Evolutionary conservation across 1,139 yeast species (phyloP).

Genomic region (Blastobotrys ciferrii): DNA sequence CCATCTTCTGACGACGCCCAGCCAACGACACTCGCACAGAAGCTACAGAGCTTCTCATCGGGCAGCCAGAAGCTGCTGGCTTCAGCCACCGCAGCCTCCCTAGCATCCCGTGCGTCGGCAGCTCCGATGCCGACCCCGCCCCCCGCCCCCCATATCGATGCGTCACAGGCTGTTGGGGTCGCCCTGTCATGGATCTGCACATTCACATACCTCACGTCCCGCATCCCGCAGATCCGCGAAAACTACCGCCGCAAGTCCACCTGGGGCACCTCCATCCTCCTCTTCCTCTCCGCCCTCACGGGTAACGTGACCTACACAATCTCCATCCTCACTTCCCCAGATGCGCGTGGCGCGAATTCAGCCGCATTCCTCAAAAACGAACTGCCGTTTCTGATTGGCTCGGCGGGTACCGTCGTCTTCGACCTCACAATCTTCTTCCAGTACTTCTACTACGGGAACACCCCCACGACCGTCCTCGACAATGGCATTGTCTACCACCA

Average conservation of each 20-base stretch:
- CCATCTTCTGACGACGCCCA: background rate
- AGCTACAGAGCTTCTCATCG: background rate
- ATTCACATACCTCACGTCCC: slow-evolving; percentile 65
- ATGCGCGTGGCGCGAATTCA: slow-evolving; percentile 40
- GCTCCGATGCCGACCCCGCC: slow-evolving; percentile 1
- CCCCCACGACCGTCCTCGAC: slow-evolving; percentile 15
- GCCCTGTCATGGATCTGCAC: slow-evolving; percentile 83
- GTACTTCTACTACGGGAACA: slow-evolving; percentile 37
- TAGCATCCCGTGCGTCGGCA: slow-evolving; percentile 17
- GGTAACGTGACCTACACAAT: slow-evolving; percentile 82
- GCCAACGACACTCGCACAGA: background rate
- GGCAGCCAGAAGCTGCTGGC: slow-evolving; percentile 22
- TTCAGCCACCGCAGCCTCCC: slow-evolving; percentile 27
- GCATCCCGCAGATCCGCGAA: slow-evolving; percentile 81
- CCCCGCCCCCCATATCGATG: background rate
- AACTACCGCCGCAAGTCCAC: slow-evolving; percentile 77
- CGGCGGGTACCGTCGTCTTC: slow-evolving; percentile 80
- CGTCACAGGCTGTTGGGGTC: slow-evolving; percentile 43
- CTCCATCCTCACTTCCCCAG: slow-evolving; percentile 56
- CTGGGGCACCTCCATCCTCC: slow-evolving; percentile 74
- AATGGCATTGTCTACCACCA: background rate
- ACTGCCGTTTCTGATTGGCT: slow-evolving; percentile 73
- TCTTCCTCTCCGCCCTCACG: slow-evolving; percentile 72
- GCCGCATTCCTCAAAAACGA: slow-evolving; percentile 59
- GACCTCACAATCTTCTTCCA: slow-evolving; percentile 78